Evolutionary conservation across 495 filamentous ascomycete species (phyloP), one percentile per base, ranked within the genome.

Genomic region (Thermothielavioides terrestris): DNA sequence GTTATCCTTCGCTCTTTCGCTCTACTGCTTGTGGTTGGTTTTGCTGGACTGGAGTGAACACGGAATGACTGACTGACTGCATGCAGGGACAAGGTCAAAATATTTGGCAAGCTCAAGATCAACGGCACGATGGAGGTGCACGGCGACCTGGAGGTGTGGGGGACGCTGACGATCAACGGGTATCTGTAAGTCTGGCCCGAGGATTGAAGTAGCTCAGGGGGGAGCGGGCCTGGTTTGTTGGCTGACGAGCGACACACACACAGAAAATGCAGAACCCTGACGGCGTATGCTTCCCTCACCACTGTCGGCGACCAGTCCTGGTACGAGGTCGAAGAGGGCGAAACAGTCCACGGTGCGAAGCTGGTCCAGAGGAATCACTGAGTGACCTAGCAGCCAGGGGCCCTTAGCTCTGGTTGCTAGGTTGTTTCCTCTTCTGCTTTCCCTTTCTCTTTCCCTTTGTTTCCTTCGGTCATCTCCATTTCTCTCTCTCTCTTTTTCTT

Each of bases 111-210:
- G 54, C 59, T 70, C 9, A 70, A 58, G 42, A 55, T 70, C 28
- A 59, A 55, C 8, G 67, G 67, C 4, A 60, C 54, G 9, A 54
- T 65, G 9, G 60, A 67, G 21, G 64, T 62, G n/a, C 48, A 59
- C 9, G 64, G 60, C 25, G 57, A 60, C 11, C 43, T 70, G 45
- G 67, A 70, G 35, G 66, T 70, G 5, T 70, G 61, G 59, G 67
- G 67, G 2, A 57, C 57, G 14, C 22, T 68, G 20, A 65, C 55
- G 1, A 66, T 70, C 40, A 61, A 67, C 21, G 67, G 67, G 21
- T 66, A 57, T 50, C 40, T 70, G 67, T 69, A 61, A 52, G 66
- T 58, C n/a, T n/a, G n/a, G n/a, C n/a, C n/a, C n/a, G n/a, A n/a
- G n/a, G n/a, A n/a, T n/a, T n/a, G n/a, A n/a, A n/a, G n/a, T n/a